phyloP scores from a whole-genome alignment of 2,329 filamentous ascomycete genomes.

The Beauveria brongniartii region DNA sequence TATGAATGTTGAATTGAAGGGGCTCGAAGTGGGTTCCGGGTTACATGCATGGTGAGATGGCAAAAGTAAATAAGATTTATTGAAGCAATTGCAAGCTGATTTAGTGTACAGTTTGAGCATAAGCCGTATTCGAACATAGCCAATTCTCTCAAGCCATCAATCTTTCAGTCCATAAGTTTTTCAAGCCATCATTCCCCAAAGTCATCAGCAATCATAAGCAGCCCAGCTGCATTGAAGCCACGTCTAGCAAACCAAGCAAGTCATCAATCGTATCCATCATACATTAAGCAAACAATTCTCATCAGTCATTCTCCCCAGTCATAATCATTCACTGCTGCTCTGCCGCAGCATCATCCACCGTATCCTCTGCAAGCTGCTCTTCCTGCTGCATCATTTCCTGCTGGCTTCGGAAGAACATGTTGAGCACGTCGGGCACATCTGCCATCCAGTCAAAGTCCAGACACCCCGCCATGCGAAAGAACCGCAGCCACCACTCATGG shows the following conservation, averaged over 20 bases:
- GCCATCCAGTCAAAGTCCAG: constrained; percentile 12
- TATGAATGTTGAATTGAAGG: background rate
- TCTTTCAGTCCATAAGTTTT: too few species aligned
- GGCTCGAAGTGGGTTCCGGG: background rate
- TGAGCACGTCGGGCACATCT: constrained; percentile 1
- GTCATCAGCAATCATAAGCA: background rate
- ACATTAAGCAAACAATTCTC: background rate
- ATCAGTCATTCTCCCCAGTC: background rate
- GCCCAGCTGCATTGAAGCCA: background rate
- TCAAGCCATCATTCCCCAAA: background rate
- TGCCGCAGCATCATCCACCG: background rate
- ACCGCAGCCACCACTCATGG: constrained; percentile 11
- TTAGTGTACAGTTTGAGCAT: background rate
- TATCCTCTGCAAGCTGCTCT: background rate
- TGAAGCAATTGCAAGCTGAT: background rate
- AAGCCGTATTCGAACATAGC: background rate
- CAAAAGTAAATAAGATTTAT: background rate
- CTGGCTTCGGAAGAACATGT: background rate
- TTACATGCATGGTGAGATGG: too few species aligned
- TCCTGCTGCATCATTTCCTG: background rate
- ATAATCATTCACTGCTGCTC: background rate
- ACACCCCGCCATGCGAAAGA: constrained; percentile 11
- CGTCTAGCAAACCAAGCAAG: constrained; percentile 1
- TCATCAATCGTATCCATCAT: background rate
- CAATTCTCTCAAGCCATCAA: background rate